Percentiles rank a stretch among this genome's conserved stretches.
These are phyloP conservation scores for Neurospora hispaniola DNA, from an alignment of 495 filamentous ascomycete genomes.

Conservation along the genomic window DNA sequence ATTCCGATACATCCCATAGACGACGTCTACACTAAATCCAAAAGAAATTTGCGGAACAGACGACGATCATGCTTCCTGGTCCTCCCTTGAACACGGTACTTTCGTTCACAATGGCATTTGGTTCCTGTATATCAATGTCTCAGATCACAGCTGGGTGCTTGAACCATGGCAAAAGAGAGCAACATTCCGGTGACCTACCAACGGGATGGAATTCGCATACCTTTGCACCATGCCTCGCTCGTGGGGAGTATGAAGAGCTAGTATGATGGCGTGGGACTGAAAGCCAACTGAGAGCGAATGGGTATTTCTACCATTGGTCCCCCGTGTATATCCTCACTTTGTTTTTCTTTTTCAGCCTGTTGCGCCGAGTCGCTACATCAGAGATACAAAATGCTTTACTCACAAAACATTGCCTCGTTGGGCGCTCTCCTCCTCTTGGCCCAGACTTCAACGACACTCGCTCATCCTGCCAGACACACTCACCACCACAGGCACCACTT, in stretches of 20 bases:
- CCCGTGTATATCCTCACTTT: background rate
- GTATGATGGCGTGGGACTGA: background rate
- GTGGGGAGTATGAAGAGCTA: background rate
- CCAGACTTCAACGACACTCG: background rate
- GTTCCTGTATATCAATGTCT: background rate
- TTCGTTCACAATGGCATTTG: background rate
- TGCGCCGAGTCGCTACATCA: background rate
- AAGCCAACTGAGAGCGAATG: background rate
- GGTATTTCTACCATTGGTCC: background rate
- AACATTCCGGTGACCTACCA: background rate
- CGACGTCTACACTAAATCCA: background rate
- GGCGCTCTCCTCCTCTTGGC: background rate
- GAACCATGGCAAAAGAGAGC: background rate
- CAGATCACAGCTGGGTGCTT: background rate
- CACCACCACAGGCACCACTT: background rate
- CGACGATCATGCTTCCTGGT: background rate
- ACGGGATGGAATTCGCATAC: background rate
- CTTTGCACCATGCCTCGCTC: background rate
- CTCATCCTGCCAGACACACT: background rate
- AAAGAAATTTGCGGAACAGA: too few relatives aligned
- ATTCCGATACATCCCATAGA: background rate
- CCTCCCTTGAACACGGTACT: background rate
- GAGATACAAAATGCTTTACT: background rate
- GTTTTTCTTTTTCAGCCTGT: background rate
- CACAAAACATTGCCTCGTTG: background rate